These are phyloP conservation scores for Microcos paniculata DNA, from an alignment of 345 rosid species.

Conservation along the genomic window DNA sequence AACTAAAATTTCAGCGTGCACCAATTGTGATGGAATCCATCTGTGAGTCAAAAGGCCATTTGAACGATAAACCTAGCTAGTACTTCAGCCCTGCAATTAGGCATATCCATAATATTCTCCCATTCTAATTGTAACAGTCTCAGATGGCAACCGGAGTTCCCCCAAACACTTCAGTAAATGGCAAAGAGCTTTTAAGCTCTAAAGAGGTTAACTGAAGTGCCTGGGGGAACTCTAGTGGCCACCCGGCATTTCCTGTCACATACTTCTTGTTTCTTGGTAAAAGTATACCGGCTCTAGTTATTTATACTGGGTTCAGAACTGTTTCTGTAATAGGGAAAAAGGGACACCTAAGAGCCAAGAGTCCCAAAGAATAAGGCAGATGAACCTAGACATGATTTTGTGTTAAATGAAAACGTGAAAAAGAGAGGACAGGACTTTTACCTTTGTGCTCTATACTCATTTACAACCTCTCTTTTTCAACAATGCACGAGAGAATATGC, in stretches of 20 bases:
- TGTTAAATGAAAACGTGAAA: conserved; percentile 10
- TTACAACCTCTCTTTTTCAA: not conserved
- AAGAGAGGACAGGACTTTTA: not conserved
- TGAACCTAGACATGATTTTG: conserved; percentile 13
- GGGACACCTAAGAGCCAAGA: not conserved
- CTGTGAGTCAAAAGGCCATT: not conserved
- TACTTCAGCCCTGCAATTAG: not conserved
- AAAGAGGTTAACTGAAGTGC: not conserved
- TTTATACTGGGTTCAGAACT: not conserved
- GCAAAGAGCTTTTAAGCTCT: not conserved
- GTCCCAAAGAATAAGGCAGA: not conserved
- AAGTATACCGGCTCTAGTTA: conserved; percentile 7
- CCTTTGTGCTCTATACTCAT: not conserved
- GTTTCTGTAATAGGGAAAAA: not conserved
- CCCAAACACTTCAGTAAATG: conserved; percentile 9
- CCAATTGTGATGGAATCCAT: not conserved
- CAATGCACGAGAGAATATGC: not conserved
- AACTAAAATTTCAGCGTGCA: not conserved
- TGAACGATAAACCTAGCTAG: not conserved
- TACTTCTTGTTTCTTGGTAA: not conserved
- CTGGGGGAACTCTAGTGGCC: conserved; percentile 12
- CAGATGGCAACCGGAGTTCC: conserved; percentile 10
- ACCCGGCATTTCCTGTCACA: not conserved
- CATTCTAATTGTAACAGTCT: not conserved
- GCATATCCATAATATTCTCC: not conserved